These are phyloP conservation scores for Uronychia setigera DNA, from an alignment of 73 alveolate genomes.

Conservation along the genomic window DNA sequence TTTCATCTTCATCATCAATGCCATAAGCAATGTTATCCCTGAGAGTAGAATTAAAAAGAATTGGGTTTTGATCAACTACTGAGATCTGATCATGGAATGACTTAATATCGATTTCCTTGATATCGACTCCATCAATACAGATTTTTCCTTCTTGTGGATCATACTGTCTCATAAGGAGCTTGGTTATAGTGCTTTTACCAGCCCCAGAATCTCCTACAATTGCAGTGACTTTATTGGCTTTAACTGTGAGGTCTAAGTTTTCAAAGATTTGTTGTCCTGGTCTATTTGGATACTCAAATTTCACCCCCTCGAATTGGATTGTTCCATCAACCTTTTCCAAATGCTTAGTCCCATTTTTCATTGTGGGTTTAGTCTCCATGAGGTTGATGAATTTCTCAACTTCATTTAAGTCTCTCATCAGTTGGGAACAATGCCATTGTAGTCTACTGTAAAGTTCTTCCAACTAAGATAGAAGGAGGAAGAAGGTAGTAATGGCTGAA, in stretches of 20 bases:
- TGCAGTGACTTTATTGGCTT: slow-evolving; percentile 69
- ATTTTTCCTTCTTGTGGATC: slow-evolving; percentile 88
- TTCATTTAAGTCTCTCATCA: too few relatives aligned
- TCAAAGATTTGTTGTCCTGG: slow-evolving; percentile 39
- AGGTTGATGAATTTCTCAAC: too few relatives aligned
- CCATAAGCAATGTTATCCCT: slow-evolving; percentile 80
- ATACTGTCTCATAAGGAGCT: slow-evolving; percentile 83
- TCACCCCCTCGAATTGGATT: slow-evolving; percentile 79
- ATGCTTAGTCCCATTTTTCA: too few relatives aligned
- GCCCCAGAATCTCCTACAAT: slow-evolving; percentile 91
- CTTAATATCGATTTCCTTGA: slow-evolving; percentile 60
- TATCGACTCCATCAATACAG: slow-evolving; percentile 72
- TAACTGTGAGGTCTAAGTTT: slow-evolving; percentile 22
- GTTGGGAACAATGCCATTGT: too few relatives aligned
- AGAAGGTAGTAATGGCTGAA: too few relatives aligned
- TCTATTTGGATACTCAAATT: slow-evolving; percentile 78
- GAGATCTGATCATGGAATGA: slow-evolving; percentile 74
- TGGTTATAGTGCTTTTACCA: slow-evolving; percentile 88
- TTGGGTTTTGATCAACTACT: slow-evolving; percentile 82
- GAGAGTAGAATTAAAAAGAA: slow-evolving; percentile 79
- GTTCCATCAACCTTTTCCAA: slow-evolving; percentile 65
- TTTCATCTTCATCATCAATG: slow-evolving; percentile 66
- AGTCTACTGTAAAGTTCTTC: too few relatives aligned
- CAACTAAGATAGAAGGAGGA: too few relatives aligned
- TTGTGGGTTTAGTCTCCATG: too few relatives aligned